Base-by-base conservation (phyloP, 2,329 filamentous ascomycete genomes). In the Fusarium tricinctum region DNA sequence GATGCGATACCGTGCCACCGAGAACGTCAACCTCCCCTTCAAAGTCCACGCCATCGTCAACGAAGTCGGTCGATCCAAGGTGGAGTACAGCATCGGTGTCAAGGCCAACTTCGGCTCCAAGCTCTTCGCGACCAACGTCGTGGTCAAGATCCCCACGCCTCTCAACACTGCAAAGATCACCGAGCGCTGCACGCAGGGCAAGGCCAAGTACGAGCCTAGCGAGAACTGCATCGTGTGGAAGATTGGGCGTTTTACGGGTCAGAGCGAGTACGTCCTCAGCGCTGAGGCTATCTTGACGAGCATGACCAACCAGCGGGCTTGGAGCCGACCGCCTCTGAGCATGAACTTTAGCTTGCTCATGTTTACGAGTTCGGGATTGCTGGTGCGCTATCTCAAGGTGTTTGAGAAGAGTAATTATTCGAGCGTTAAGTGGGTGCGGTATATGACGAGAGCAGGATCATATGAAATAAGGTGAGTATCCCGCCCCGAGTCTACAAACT, bases 321-420 rank as follows among this genome's bases (percentile, higher is more conserved):
- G 96, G 97, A 97, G 92, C 72, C 86, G 96, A 54, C 97, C 97
- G 48, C 96, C 96, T 6, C 83, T 99, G 65, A 97, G 90, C 80
- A 82, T 99, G 79, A 96, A 89, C 80, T 99, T 99, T 77, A 96
- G 92, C 68, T 81, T 99, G 74, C 85, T 99, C 75, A 99, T 99
- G 97, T 99, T 99, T 78, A 99, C 96, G 20, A 97, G 93, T 77
- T 97, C 92, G 1, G 96, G 96, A 1, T 78, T 99, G 76, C 78
- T 99, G 69, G 96, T 99, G 58, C 85, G 97, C 49, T 99, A 99
- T 79, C 82, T 99, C 59, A 99, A 99, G 82, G 96, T 99, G 3
- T 99, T 99, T 82, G 96, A 99, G 83, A 99, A 99, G 89, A 96
- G 89, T 80, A 98, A 98, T 80, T 99, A 99, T 79, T 97, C 92